Percentiles rank a stretch among this genome's conserved stretches.
phyloP scores from a whole-genome alignment of 2,329 filamentous ascomycete genomes.

The Dactylellina sp. region DNA sequence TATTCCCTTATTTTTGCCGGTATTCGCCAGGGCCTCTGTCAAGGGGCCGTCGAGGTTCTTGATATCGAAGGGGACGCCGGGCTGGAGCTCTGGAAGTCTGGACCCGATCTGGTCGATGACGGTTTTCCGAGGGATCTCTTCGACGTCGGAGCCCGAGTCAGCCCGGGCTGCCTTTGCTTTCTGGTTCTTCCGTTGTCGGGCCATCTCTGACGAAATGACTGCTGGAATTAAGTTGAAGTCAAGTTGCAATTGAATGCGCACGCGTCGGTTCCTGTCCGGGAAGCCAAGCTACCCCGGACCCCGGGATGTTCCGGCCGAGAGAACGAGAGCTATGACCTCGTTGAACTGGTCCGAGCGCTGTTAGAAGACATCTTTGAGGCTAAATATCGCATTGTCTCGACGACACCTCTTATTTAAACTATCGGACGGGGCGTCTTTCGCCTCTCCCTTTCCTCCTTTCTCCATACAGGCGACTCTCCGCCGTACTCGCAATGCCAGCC shows the following conservation, averaged over 20 bases:
- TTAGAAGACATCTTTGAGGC: slow-evolving; percentile 20
- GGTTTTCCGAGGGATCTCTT: slow-evolving; percentile 69
- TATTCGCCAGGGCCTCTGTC: slow-evolving; percentile 65
- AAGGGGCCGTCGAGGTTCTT: slow-evolving; percentile 66
- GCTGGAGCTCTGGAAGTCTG: slow-evolving; percentile 62
- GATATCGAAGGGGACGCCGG: slow-evolving; percentile 46
- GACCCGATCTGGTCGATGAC: slow-evolving; percentile 79
- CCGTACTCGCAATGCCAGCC: slow-evolving; percentile 20
- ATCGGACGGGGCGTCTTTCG: slow-evolving; percentile 8
- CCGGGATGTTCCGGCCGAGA: slow-evolving; percentile 9
- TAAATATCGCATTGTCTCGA: slow-evolving; percentile 36
- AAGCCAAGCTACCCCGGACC: slow-evolving; percentile 39
- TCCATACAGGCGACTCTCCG: neutral
- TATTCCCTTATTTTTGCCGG: slow-evolving; percentile 62
- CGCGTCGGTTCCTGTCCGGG: too few species aligned
- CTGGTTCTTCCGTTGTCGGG: slow-evolving; percentile 50
- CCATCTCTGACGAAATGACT: slow-evolving; percentile 6
- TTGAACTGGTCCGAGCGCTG: slow-evolving; percentile 37
- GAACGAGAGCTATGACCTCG: too few species aligned
- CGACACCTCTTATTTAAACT: slow-evolving; percentile 8
- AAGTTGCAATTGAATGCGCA: neutral
- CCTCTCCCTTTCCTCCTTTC: slow-evolving; percentile 14
- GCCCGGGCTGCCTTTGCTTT: slow-evolving; percentile 64
- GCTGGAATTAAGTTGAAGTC: slow-evolving; percentile 1
- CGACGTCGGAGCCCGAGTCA: slow-evolving; percentile 59